Base-by-base conservation (phyloP, 176 grass and related monocot genomes). In the Aegilops longissima region DNA sequence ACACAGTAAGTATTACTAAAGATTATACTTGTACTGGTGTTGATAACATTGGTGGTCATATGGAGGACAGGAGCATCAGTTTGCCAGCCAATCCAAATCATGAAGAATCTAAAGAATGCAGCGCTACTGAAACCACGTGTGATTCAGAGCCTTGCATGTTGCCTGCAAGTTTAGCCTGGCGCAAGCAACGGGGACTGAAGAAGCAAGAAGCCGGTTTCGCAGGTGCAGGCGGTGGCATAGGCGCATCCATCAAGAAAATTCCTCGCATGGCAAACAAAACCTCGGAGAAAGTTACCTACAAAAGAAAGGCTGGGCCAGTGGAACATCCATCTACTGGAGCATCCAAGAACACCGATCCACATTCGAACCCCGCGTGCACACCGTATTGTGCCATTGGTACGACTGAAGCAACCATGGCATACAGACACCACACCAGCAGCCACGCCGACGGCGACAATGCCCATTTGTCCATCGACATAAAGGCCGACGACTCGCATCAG, bases 41-140 rank as follows among this genome's bases (percentile, higher is more conserved):
- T 42, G 61, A 39, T 6, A 36, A 29, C 64, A 70, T 18, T 70
- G 36, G 9, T 71, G 52, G 35, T 25, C 76, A 76, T 20, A 89
- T 20, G 20, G 69, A 82, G 4, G 51, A 25, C 14, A 58, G 6
- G 1, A 76, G 34, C 9, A 76, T 34, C 29, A 85, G 61, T 75
- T 61, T n/a, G 30, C 9, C n/a, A 47, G 36, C 69, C 47, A 85
- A 85, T 38, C 62, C 73, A 76, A 89, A 66, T 59, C 31, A 84
- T 39, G 80, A 84, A 27, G 54, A 82, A 63, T 64, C 49, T n/a
- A 76, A 77, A 86, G 21, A 64, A 70, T 45, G 27, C 10, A 2
- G 36, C 39, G 52, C 9, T n/a, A 42, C 3, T 10, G 52, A 70
- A 52, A 69, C 12, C 5, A 85, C 29, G 17, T 44, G 5, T 21